Base-by-base conservation (phyloP, 257 asterid genomes). In the Schizonepeta tenuifolia region DNA sequence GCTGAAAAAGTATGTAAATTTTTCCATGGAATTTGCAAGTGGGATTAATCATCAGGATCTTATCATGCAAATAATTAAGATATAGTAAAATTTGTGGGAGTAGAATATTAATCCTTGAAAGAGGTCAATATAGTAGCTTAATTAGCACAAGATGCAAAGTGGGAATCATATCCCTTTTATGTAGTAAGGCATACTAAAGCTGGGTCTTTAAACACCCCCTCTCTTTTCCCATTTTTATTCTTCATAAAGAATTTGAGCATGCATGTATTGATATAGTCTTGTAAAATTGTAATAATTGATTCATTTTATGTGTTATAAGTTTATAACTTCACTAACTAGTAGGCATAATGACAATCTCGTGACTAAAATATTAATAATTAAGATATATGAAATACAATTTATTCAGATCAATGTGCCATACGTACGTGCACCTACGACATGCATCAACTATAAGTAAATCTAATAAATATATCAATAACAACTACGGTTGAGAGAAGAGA, bases 141-240 rank as follows among this genome's bases (percentile, higher is more conserved):
- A 69, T 81, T 77, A 76, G 72, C 72, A 78, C 77, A 84, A 78
- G 79, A 81, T 76, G 81, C 86, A 82, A 80, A 79, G 74, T 69
- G 54, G 70, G 89, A 79, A 85, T 82, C 85, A 75, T 79, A 79
- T 82, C 86, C 80, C 65, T 14, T 57, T 57, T 71, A 59, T 75
- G 68, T 75, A 55, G 65, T 55, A 58, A 71, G 65, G 28, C 38
- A 71, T 59, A 33, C 53, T 67, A 75, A 81, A 78, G 74, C 54
- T 49, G 65, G 56, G 79, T 56, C 68, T 75, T 50, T 76, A 49
- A 75, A 62, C 56, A 59, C 71, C 44, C 26, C 54, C 49, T 21
- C 43, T 40, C 22, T 43, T 74, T 51, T 62, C 31, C 71, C 44
- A 66, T 71, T 62, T 54, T 62, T 75, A 68, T 72, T 77, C 79